Evolutionary conservation across 768 basidiomycete species (phyloP).

Genomic region (Basidioascus undulatus): DNA sequence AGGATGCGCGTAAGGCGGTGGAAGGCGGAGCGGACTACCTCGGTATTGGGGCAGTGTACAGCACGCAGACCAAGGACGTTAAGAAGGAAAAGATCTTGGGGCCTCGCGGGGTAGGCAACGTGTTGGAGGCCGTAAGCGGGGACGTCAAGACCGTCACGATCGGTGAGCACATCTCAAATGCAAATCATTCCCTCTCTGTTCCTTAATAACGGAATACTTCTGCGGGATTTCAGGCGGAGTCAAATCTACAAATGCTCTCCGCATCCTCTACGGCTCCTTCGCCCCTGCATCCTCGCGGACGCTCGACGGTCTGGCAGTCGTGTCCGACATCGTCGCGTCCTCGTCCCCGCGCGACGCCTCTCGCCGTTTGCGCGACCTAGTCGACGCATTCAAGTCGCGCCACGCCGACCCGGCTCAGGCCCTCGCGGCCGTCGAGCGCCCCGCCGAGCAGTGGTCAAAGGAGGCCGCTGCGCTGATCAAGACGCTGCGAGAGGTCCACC

Average conservation of each 20-base stretch:
- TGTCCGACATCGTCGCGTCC: constrained; percentile 63
- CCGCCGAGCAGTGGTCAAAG: constrained; percentile 11
- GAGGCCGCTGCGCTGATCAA: constrained; percentile 28
- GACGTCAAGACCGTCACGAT: constrained; percentile 55
- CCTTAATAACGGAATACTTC: background rate
- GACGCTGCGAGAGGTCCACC: constrained; percentile 29
- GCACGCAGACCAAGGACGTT: constrained; percentile 52
- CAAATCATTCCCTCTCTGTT: background rate
- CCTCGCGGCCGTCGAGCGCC: background rate
- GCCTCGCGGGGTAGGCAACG: constrained; percentile 39
- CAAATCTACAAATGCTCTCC: constrained; percentile 48
- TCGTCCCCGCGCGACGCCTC: constrained; percentile 27
- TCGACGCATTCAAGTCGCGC: background rate
- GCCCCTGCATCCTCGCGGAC: constrained; percentile 23
- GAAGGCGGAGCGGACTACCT: constrained; percentile 53
- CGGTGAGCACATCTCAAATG: constrained; percentile 26
- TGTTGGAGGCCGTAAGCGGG: constrained; percentile 41
- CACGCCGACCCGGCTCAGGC: too few relatives aligned
- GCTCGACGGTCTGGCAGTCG: constrained; percentile 65
- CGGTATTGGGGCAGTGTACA: constrained; percentile 66
- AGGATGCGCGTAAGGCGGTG: constrained; percentile 40
- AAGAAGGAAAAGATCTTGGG: constrained; percentile 43
- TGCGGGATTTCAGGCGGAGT: constrained; percentile 43
- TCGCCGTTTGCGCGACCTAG: background rate
- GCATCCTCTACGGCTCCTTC: constrained; percentile 46